These are phyloP conservation scores for Peronospora belbahrii DNA, from an alignment of 352 stramenopile species.

Conservation along the genomic window DNA sequence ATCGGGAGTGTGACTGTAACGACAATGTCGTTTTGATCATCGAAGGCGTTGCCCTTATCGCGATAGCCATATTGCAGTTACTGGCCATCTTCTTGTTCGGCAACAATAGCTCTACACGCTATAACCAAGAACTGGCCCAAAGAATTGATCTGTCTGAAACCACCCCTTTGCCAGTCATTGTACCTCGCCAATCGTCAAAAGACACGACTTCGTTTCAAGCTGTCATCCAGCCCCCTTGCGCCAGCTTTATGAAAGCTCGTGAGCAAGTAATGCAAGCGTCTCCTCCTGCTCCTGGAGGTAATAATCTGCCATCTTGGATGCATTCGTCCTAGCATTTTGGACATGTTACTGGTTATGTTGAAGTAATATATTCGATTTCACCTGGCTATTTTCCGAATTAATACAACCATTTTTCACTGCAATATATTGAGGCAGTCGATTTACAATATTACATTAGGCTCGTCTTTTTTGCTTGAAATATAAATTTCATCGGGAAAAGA, in stretches of 20 bases:
- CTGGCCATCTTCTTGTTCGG: constrained; percentile 39
- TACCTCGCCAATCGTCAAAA: constrained; percentile 3
- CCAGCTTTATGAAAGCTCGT: neutral
- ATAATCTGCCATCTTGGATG: constrained; percentile 28
- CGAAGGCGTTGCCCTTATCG: constrained; percentile 47
- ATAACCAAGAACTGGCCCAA: constrained; percentile 5
- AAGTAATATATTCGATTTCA: constrained; percentile 6
- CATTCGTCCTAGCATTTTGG: constrained; percentile 5
- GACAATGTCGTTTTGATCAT: constrained; percentile 45
- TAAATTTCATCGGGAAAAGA: too few relatives aligned
- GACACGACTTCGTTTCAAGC: constrained; percentile 11
- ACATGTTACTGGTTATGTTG: constrained; percentile 10
- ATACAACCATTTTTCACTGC: too few relatives aligned
- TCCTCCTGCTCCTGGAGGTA: constrained; percentile 1
- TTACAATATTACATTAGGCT: too few relatives aligned
- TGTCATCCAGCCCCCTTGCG: constrained; percentile 20
- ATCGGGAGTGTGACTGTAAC: constrained; percentile 42
- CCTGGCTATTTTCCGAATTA: too few relatives aligned
- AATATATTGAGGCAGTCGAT: too few relatives aligned
- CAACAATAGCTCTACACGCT: constrained; percentile 35
- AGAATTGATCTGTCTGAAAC: neutral
- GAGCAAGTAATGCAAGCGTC: neutral
- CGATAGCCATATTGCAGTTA: constrained; percentile 32
- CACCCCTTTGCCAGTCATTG: neutral
- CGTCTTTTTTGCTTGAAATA: too few relatives aligned